A percentile compares a stretch with the other conserved stretches of the same genome.
phyloP scores from a whole-genome alignment of 331 rosid genomes.

The Rosa hybrid region DNA sequence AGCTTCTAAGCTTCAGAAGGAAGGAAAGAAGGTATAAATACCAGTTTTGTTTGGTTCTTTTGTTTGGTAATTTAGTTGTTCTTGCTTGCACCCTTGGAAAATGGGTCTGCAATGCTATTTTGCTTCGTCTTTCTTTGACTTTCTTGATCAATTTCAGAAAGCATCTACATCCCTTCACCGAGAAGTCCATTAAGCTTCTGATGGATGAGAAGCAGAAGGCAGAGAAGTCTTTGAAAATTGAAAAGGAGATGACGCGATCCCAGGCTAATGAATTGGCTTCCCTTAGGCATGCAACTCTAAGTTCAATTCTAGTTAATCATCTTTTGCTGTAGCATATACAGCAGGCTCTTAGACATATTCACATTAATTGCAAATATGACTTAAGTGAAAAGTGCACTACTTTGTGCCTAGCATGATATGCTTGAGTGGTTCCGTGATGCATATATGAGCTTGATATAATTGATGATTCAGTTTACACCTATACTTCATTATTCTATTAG shows the following conservation, averaged over 20 bases:
- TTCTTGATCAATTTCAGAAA: too few relatives aligned
- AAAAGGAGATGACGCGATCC: not conserved
- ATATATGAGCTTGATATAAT: too few relatives aligned
- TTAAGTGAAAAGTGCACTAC: not conserved
- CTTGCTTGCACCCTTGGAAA: slow-evolving; percentile 19
- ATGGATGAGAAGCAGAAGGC: not conserved
- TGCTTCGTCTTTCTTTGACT: too few relatives aligned
- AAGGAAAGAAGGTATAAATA: slow-evolving; percentile 79
- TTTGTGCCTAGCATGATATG: too few relatives aligned
- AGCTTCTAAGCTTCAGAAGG: slow-evolving; percentile 96
- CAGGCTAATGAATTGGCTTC: not conserved
- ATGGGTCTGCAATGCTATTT: not conserved
- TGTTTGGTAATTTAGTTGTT: slow-evolving; percentile 17
- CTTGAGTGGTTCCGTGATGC: too few relatives aligned
- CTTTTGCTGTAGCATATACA: not conserved
- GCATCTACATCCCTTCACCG: too few relatives aligned
- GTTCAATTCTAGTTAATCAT: not conserved
- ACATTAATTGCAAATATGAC: not conserved
- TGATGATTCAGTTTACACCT: too few relatives aligned
- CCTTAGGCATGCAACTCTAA: not conserved
- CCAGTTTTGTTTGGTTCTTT: slow-evolving; percentile 19
- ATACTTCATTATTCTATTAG: too few relatives aligned
- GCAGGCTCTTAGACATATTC: not conserved
- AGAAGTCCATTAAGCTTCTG: not conserved
- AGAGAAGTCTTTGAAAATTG: too few relatives aligned